Conservation (phyloP, 2,329 filamentous ascomycete genomes). For the Aspergillus ochraceoroseus region DNA sequence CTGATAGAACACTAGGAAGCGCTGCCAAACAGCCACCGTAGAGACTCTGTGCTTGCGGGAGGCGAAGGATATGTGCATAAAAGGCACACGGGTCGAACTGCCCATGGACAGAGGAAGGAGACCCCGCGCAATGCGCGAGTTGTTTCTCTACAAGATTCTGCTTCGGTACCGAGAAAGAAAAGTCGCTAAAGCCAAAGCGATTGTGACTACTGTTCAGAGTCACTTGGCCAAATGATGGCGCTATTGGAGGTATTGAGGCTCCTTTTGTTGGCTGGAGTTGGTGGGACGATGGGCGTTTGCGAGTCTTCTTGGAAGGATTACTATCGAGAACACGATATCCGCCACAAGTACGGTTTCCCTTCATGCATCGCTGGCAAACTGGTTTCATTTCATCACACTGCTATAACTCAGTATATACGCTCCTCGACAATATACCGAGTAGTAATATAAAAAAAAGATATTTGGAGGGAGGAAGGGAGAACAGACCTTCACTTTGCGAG, state of each 20-base stretch:
- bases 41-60: constrained; percentile 4
- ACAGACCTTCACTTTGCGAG: constrained; percentile 13
- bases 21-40: constrained; percentile 3
- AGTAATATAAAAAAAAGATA: background rate
- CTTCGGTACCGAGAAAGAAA: too few species aligned
- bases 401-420: too few species aligned
- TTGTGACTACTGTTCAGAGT: too few species aligned
- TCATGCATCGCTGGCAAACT: constrained; percentile 6
- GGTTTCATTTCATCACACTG: constrained; percentile 10
- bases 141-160: background rate
- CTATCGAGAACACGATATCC: constrained; percentile 8
- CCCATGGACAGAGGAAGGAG: background rate
- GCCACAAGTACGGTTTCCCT: constrained; percentile 8
- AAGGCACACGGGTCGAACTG: constrained; percentile 1
- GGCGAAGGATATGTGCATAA: background rate
- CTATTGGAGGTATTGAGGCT: too few species aligned
- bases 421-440: too few species aligned
- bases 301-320: too few species aligned
- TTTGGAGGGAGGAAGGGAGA: background rate
- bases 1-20: constrained; percentile 1
- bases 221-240: too few species aligned
- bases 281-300: too few species aligned
- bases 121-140: background rate
- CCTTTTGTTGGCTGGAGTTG: too few species aligned
- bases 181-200: too few species aligned